These are phyloP conservation scores for Pleurotus salmoneostramineus DNA, from an alignment of 768 basidiomycete genomes.

Conservation along the genomic window DNA sequence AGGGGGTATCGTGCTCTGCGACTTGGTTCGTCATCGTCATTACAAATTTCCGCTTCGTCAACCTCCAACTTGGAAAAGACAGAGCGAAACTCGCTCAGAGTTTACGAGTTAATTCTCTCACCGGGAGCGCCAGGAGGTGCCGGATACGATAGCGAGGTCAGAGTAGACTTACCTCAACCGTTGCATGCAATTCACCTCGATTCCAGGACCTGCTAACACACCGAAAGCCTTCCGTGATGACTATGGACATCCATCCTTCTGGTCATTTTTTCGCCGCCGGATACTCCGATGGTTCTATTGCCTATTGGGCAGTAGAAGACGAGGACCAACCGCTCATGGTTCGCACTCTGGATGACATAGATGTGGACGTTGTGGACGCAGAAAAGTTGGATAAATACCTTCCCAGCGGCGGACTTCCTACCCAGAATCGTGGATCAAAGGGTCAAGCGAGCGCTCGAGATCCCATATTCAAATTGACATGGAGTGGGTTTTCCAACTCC, in stretches of 20 bases:
- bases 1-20: slow-evolving; percentile 61
- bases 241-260: slow-evolving; percentile 68
- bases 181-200: not conserved
- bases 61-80: slow-evolving; percentile 21
- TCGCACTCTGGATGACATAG: slow-evolving; percentile 54
- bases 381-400: slow-evolving; percentile 40
- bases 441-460: slow-evolving; percentile 37
- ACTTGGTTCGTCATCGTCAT: slow-evolving; percentile 40
- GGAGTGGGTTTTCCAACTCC: slow-evolving; percentile 74
- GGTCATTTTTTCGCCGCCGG: slow-evolving; percentile 78
- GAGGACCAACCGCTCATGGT: slow-evolving; percentile 73
- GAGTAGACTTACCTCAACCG: slow-evolving; percentile 10
- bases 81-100: slow-evolving; percentile 48
- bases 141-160: slow-evolving; percentile 54
- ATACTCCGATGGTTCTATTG: slow-evolving; percentile 76
- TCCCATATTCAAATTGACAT: slow-evolving; percentile 83
- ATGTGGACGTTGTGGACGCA: slow-evolving; percentile 54
- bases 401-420: slow-evolving; percentile 6
- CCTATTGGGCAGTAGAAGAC: slow-evolving; percentile 82
- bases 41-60: not conserved
- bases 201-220: slow-evolving; percentile 64
- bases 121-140: slow-evolving; percentile 82
- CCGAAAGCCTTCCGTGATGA: slow-evolving; percentile 66
- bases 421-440: not conserved
- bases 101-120: slow-evolving; percentile 66